These are phyloP conservation scores for Zymoseptoria passerinii DNA, from an alignment of 2,329 filamentous ascomycete species.

Conservation along the genomic window DNA sequence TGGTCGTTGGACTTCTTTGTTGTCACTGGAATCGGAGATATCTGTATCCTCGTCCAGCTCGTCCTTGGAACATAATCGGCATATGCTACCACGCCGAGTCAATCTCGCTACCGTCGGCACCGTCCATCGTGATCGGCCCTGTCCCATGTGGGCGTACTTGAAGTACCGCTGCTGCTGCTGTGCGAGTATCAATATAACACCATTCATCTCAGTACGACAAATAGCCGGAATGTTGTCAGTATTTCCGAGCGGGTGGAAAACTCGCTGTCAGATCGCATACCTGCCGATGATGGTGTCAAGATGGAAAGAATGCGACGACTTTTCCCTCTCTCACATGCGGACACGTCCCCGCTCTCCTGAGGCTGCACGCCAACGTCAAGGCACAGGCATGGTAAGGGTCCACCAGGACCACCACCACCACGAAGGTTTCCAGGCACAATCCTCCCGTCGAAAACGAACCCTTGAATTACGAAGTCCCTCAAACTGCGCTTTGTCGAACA, in stretches of 20 bases:
- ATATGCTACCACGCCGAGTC: background rate
- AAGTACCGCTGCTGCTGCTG: background rate
- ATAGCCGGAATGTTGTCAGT: background rate
- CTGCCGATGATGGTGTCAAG: background rate
- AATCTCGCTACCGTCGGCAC: background rate
- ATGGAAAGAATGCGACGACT: background rate
- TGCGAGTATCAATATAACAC: background rate
- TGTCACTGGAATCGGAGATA: background rate
- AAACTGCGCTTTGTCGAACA: conserved; percentile 4
- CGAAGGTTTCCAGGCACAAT: background rate
- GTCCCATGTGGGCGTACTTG: background rate
- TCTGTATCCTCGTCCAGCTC: background rate
- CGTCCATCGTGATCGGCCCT: background rate
- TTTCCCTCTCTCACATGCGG: background rate
- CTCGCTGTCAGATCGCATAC: background rate
- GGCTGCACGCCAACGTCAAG: background rate
- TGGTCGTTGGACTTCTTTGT: background rate
- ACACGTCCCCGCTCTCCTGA: background rate
- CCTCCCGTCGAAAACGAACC: background rate
- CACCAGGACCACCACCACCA: background rate
- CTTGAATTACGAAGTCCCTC: background rate
- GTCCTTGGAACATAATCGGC: background rate
- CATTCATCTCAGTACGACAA: background rate
- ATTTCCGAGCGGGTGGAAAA: background rate
- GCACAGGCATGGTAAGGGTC: background rate